Conservation (phyloP, 1,139 yeast genomes). For the Suhomyces yuchorum region DNA sequence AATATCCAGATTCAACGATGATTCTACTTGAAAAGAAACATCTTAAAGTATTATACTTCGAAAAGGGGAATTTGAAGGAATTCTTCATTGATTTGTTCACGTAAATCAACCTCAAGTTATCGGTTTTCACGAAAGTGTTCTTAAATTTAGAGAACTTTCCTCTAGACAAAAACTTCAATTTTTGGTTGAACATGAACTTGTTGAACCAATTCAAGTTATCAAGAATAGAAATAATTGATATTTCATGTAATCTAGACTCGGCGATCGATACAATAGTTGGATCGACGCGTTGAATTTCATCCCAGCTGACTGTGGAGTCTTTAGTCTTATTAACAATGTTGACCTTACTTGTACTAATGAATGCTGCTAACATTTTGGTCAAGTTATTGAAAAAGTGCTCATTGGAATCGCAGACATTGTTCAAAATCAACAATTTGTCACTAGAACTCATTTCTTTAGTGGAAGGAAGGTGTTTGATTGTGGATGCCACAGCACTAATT, state of each 20-base stretch:
- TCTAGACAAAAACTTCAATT: conserved; percentile 29
- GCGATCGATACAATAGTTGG: conserved; percentile 31
- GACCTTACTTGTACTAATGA: conserved; percentile 29
- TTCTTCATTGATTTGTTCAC: conserved; percentile 29
- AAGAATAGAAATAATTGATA: conserved; percentile 12
- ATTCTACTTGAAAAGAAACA: conserved; percentile 52
- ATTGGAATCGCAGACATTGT: conserved; percentile 14
- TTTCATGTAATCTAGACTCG: conserved; percentile 16
- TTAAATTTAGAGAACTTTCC: conserved; percentile 30
- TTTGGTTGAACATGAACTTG: conserved; percentile 21
- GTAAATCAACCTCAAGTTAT: conserved; percentile 43
- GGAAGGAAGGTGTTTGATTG: conserved; percentile 59
- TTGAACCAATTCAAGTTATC: conserved; percentile 17
- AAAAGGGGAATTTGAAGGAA: conserved; percentile 23
- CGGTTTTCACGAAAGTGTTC: conserved; percentile 1
- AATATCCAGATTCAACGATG: conserved; percentile 52
- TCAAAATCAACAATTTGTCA: conserved; percentile 48
- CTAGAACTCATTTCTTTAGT: conserved; percentile 37
- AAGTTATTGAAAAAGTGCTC: conserved; percentile 31
- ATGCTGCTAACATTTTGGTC: conserved; percentile 33
- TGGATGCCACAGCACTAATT: conserved; percentile 64
- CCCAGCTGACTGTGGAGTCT: conserved; percentile 11
- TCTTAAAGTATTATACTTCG: conserved; percentile 45
- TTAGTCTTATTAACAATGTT: conserved; percentile 16
- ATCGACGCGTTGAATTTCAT: conserved; percentile 16